phyloP scores from a whole-genome alignment of 163 green algal species.

The Trebouxia gelatinosa region DNA sequence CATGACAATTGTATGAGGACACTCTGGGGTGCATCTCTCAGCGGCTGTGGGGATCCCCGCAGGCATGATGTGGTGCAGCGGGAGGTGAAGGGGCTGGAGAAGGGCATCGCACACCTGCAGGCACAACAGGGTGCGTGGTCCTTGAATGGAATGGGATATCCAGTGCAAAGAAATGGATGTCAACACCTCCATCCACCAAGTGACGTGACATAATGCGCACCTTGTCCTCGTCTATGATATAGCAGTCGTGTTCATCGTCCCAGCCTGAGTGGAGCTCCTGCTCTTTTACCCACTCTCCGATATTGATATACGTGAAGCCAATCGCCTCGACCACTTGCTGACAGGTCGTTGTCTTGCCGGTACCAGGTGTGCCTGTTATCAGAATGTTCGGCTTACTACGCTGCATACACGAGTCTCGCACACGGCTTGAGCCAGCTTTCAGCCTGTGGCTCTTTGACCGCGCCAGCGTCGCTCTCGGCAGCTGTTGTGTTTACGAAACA shows the following conservation, averaged over 20 bases:
- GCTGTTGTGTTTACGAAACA: too few relatives aligned
- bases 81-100: conserved; percentile 25
- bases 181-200: too few relatives aligned
- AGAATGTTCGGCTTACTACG: conserved; percentile 23
- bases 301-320: conserved; percentile 82
- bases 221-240: conserved; percentile 96
- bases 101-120: conserved; percentile 85
- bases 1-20: too few relatives aligned
- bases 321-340: conserved; percentile 67
- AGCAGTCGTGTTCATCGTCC: conserved; percentile 87
- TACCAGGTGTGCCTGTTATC: conserved; percentile 93
- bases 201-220: conserved; percentile 56
- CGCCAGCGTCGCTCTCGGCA: too few relatives aligned
- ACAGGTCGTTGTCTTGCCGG: conserved; percentile 88
- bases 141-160: too few relatives aligned
- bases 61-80: conserved; percentile 22
- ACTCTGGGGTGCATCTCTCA: too few relatives aligned
- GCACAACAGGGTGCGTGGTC: background rate
- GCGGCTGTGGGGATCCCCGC: too few relatives aligned
- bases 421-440: background rate
- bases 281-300: conserved; percentile 86
- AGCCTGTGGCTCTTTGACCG: background rate
- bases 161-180: background rate
- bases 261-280: conserved; percentile 79
- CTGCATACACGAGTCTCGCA: background rate